Evolutionary conservation across 2,329 filamentous ascomycete species (phyloP).

Genomic region (Pseudocercospora vitis): DNA sequence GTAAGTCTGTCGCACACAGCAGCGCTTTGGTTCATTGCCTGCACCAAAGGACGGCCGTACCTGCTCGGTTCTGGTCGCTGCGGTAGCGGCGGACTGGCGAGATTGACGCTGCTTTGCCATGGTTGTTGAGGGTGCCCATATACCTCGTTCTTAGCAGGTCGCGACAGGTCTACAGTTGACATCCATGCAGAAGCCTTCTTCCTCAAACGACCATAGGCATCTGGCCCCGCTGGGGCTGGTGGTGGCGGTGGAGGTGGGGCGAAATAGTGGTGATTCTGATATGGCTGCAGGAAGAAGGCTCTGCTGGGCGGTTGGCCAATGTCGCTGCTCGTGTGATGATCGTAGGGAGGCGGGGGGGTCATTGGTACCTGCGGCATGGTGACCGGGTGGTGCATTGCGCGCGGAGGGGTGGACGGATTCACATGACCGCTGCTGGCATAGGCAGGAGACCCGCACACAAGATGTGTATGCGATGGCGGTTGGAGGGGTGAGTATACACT

Average conservation of each 20-base stretch:
- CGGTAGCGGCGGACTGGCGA: slow-evolving; percentile 9
- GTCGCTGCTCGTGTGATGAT: slow-evolving; percentile 13
- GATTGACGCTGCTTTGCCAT: slow-evolving; percentile 22
- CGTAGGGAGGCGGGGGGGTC: slow-evolving; percentile 24
- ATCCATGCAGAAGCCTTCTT: slow-evolving; percentile 21
- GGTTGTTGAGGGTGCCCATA: slow-evolving; percentile 9
- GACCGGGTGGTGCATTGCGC: neutral
- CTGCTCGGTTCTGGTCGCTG: slow-evolving; percentile 10
- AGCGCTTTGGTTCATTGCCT: slow-evolving; percentile 41
- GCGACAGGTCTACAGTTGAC: slow-evolving; percentile 17
- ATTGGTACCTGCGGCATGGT: slow-evolving; percentile 3
- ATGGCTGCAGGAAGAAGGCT: slow-evolving; percentile 17
- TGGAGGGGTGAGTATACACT: neutral
- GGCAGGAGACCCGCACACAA: slow-evolving; percentile 6
- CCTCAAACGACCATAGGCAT: slow-evolving; percentile 9
- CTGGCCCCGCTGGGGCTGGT: neutral
- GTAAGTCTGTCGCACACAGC: slow-evolving; percentile 61
- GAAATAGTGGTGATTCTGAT: slow-evolving; percentile 18
- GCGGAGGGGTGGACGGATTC: neutral
- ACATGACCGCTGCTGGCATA: slow-evolving; percentile 12
- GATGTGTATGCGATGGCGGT: slow-evolving; percentile 2
- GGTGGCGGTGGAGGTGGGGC: no score
- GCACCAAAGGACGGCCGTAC: slow-evolving; percentile 20
- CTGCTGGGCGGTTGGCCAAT: slow-evolving; percentile 14
- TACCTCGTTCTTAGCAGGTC: slow-evolving; percentile 1